Evolutionary conservation across 2,329 filamentous ascomycete genomes (phyloP), one percentile per base, ranked within the genome.

Genomic region (Scedosporium minutisporum): DNA sequence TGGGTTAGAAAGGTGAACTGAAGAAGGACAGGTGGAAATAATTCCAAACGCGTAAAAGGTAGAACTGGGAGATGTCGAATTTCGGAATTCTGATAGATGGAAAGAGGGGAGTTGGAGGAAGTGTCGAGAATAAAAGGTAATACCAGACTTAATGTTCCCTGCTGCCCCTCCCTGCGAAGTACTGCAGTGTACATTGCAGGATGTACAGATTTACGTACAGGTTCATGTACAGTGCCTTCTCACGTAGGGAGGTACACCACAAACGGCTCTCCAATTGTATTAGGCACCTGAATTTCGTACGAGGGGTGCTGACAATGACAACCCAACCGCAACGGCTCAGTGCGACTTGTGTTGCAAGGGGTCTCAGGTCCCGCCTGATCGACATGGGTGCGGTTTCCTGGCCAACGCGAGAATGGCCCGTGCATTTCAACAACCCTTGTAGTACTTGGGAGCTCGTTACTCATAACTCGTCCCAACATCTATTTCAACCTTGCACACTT

Each of bases 1-100:
- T 66, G 57, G 44, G 16, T 60, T 57, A 64, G 66, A 65, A 64
- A 61, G 60, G 64, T 61, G 69, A 69, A 66, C 66, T 68, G 69
- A 71, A 71, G 68, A 67, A 29, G 44, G 44, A 33, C 23, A 27
- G 12, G 23, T 55, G 51, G 51, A 23, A 27, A 55, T 55, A 55
- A 55, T 61, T 53, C 25, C 25, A 44, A 41, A 38, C 25, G 59
- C 48, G 38, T 38, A 48, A 29, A 58, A 46, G 25, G 57, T 38
- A 10, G 29, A 38, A 58, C 12, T 42, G 25, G 44, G 60, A 53
- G 46, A 57, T 59, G 63, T 42, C 58, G 51, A 53, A 42, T 48
- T 44, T 62, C 46, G 57, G 27, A 41, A 14, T 12, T 23, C 23
- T 6, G 33, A 16, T 25, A 27, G 53, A 27, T 61, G 63, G 58